A percentile compares a stretch with the other conserved stretches of the same genome.
Evolutionary conservation across 192 early-diverging fungal genomes (phyloP).

Genomic region (Backusella tuberculispora): DNA sequence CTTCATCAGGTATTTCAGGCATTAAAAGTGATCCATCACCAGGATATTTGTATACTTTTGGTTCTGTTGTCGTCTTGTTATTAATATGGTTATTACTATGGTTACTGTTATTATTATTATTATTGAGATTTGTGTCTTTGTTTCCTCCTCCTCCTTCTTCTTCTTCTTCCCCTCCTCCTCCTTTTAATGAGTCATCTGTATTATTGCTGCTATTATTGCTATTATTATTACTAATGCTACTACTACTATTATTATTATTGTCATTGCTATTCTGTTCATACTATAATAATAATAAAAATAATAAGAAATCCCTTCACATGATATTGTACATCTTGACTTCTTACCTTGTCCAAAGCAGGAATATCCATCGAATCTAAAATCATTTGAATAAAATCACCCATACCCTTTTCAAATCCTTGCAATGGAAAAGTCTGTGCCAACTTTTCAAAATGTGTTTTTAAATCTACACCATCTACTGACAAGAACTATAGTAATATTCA

Average conservation of each 20-base stretch:
- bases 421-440: constrained; percentile 49
- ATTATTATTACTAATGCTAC: neutral
- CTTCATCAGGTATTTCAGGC: constrained; percentile 55
- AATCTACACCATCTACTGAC: constrained; percentile 7
- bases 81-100: too few species aligned
- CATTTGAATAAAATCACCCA: constrained; percentile 53
- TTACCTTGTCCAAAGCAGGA: constrained; percentile 53
- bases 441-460: constrained; percentile 47
- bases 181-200: neutral
- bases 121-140: constrained; percentile 20
- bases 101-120: too few species aligned
- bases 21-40: constrained; percentile 56
- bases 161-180: neutral
- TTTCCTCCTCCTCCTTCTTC: neutral
- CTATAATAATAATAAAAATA: constrained; percentile 20
- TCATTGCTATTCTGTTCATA: constrained; percentile 24
- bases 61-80: constrained; percentile 24
- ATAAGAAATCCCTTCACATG: neutral
- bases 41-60: constrained; percentile 49
- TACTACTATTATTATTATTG: constrained; percentile 11
- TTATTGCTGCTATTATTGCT: neutral
- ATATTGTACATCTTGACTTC: neutral
- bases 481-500: constrained; percentile 37
- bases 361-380: constrained; percentile 46
- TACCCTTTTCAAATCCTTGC: constrained; percentile 52